These are phyloP conservation scores for Amanita rubescens DNA, from an alignment of 768 basidiomycete genomes.

Conservation along the genomic window DNA sequence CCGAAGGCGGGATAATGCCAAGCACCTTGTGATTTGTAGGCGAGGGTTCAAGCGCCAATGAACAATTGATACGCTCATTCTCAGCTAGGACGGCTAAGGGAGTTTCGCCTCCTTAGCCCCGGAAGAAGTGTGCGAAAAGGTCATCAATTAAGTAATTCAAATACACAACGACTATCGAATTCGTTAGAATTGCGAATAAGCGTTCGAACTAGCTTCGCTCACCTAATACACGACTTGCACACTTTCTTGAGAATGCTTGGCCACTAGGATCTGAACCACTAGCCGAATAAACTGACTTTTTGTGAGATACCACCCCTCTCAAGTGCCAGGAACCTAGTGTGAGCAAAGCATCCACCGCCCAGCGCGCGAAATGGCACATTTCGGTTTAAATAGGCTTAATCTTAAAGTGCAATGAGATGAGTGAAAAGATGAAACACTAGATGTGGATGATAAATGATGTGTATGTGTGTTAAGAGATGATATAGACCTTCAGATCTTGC, in stretches of 20 bases:
- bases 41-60: no score
- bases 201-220: neutral
- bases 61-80: no score
- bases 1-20: no score
- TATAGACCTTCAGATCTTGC: slow-evolving; percentile 85
- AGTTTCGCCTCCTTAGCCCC: no score
- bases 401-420: slow-evolving; percentile 99
- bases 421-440: slow-evolving; percentile 95
- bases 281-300: slow-evolving; percentile 4
- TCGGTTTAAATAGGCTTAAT: slow-evolving; percentile 87
- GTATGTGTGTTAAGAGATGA: slow-evolving; percentile 3
- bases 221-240: slow-evolving; percentile 31
- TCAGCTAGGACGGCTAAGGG: no score
- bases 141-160: no score
- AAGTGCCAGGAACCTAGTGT: slow-evolving; percentile 11
- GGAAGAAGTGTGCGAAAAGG: no score
- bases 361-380: slow-evolving; percentile 2
- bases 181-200: no score
- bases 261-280: slow-evolving; percentile 5
- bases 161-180: no score
- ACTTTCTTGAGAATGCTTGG: slow-evolving; percentile 33
- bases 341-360: slow-evolving; percentile 11
- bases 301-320: neutral
- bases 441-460: neutral
- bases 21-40: no score